Evolutionary conservation across 306 rosid genomes (phyloP).

Genomic region (Citrullus colocynthis): DNA sequence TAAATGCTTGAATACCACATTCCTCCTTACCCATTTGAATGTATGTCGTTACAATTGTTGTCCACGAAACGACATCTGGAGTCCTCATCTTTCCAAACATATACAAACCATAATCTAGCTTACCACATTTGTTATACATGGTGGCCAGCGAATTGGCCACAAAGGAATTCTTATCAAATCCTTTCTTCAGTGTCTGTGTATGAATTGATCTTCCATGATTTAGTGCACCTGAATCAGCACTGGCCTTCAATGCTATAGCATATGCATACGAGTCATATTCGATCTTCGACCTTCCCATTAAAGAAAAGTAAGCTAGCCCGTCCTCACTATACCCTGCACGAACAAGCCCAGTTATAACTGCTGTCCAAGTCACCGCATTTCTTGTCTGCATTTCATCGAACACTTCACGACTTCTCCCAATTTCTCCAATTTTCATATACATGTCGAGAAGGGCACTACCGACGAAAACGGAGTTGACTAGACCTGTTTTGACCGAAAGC

Average conservation of each 20-base stretch:
- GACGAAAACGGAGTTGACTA: conserved; percentile 54
- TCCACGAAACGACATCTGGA: conserved; percentile 81
- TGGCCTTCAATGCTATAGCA: conserved; percentile 9
- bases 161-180: conserved; percentile 48
- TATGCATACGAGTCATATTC: background rate
- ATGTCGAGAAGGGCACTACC: conserved; percentile 56
- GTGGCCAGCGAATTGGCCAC: conserved; percentile 58
- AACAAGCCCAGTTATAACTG: conserved; percentile 39
- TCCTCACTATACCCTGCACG: conserved; percentile 34
- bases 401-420: conserved; percentile 37
- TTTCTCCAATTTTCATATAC: conserved; percentile 59
- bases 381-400: conserved; percentile 12
- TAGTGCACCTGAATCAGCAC: conserved; percentile 51
- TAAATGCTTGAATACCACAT: conserved; percentile 42
- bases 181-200: conserved; percentile 47
- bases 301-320: conserved; percentile 51
- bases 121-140: conserved; percentile 70
- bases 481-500: conserved; percentile 42
- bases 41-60: conserved; percentile 37
- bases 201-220: conserved; percentile 52
- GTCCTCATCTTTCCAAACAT: conserved; percentile 44
- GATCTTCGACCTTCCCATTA: conserved; percentile 39
- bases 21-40: conserved; percentile 45
- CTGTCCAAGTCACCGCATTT: conserved; percentile 51
- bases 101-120: conserved; percentile 39